phyloP scores from a whole-genome alignment of 2,329 filamentous ascomycete genomes.

The Phialophora verrucosa region DNA sequence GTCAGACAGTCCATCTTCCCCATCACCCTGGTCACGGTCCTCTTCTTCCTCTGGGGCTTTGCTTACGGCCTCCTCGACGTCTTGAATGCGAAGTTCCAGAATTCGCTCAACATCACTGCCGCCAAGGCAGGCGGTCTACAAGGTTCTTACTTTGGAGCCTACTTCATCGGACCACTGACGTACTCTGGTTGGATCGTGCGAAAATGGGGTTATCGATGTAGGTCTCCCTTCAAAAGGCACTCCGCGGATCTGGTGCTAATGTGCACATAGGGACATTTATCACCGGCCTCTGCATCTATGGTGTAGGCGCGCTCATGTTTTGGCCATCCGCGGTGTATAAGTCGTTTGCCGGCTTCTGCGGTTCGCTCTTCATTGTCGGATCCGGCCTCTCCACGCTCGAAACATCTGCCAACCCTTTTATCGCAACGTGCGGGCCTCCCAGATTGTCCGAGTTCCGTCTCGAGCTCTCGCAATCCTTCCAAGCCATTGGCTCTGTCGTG shows the following conservation, averaged over 20 bases:
- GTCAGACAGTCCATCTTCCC: constrained; percentile 53
- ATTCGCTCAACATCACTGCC: constrained; percentile 60
- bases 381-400: constrained; percentile 75
- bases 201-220: constrained; percentile 69
- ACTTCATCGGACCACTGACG: constrained; percentile 60
- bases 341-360: constrained; percentile 76
- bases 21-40: constrained; percentile 53
- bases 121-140: constrained; percentile 67
- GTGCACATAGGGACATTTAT: constrained; percentile 67
- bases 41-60: constrained; percentile 62
- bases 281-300: constrained; percentile 71
- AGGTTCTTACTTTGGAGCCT: constrained; percentile 68
- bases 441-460: constrained; percentile 77
- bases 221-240: background rate
- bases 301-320: constrained; percentile 77
- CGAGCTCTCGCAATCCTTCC: constrained; percentile 78
- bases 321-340: constrained; percentile 78
- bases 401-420: constrained; percentile 78
- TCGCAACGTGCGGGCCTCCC: constrained; percentile 76
- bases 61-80: constrained; percentile 58
- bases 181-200: constrained; percentile 68
- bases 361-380: constrained; percentile 71
- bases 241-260: background rate
- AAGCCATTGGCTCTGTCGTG: constrained; percentile 75
- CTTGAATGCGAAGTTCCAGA: constrained; percentile 64